A percentile compares a stretch with the other conserved stretches of the same genome.
Evolutionary conservation across 208 protist genomes (phyloP).

Genomic region (Crithidia sp.): DNA sequence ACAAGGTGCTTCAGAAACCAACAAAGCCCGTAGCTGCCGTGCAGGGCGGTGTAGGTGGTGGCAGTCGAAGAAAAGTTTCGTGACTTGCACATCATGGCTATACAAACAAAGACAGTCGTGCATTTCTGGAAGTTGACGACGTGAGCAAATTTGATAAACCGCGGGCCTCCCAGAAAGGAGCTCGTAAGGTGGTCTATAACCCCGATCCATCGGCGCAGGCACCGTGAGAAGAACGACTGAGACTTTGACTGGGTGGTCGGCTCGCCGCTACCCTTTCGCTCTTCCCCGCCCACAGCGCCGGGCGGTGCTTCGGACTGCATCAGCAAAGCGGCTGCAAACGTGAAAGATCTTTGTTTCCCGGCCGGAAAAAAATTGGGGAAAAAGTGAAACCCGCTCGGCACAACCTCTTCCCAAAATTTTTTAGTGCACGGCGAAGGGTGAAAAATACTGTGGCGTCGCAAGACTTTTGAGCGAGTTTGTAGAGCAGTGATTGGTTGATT

Average conservation of each 20-base stretch:
- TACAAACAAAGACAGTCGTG: slow-evolving; percentile 64
- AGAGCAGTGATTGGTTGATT: no score
- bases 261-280: background rate
- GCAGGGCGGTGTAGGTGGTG: slow-evolving; percentile 80
- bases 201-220: slow-evolving; percentile 55
- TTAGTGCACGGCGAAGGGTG: no score
- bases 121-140: slow-evolving; percentile 90
- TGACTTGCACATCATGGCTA: slow-evolving; percentile 69
- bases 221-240: slow-evolving; percentile 22
- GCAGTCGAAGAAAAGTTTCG: slow-evolving; percentile 85
- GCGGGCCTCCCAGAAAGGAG: slow-evolving; percentile 64
- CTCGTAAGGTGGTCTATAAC: slow-evolving; percentile 47
- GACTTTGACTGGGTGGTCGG: background rate
- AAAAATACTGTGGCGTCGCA: no score
- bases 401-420: no score
- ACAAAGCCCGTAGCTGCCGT: slow-evolving; percentile 88
- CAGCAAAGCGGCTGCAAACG: background rate
- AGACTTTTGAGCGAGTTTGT: no score
- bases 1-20: slow-evolving; percentile 87
- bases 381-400: no score
- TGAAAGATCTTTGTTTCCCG: no score
- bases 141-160: slow-evolving; percentile 66
- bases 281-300: background rate
- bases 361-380: no score
- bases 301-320: background rate